Conservation (phyloP, 2,329 filamentous ascomycete species). For the Graphiopsis chlorocephala region DNA sequence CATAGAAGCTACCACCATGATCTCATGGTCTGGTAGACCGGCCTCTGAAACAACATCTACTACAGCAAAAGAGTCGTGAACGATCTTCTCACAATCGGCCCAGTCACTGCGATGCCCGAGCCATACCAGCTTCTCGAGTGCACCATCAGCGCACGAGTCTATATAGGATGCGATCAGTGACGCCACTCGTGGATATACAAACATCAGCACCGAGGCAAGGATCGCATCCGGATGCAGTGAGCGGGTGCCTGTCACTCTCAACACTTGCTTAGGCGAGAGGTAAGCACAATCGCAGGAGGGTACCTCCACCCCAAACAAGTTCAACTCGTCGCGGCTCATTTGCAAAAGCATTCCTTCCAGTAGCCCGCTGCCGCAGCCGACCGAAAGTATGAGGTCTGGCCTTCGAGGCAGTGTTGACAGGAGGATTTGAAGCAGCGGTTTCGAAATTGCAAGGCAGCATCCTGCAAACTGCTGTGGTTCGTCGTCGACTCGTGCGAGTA, state of each 20-base stretch:
- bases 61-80: constrained; percentile 14
- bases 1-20: constrained; percentile 21
- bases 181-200: constrained; percentile 54
- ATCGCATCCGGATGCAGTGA: constrained; percentile 42
- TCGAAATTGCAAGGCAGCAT: constrained; percentile 28
- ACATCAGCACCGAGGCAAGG: constrained; percentile 48
- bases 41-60: not conserved
- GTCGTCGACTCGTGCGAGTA: constrained; percentile 18
- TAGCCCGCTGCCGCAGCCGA: constrained; percentile 53
- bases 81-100: constrained; percentile 26
- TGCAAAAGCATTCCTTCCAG: constrained; percentile 47
- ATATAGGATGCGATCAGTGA: constrained; percentile 47
- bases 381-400: constrained; percentile 29
- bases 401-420: constrained; percentile 18
- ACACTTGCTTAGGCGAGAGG: constrained; percentile 42
- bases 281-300: constrained; percentile 44
- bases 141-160: constrained; percentile 29
- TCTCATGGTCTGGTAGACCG: constrained; percentile 24
- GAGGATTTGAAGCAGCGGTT: constrained; percentile 23
- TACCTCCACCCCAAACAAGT: constrained; percentile 51
- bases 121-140: constrained; percentile 41
- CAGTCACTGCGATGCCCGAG: constrained; percentile 45
- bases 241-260: constrained; percentile 45
- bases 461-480: constrained; percentile 24
- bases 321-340: constrained; percentile 24